Evolutionary conservation across 257 asterid genomes (phyloP), one percentile per base, ranked within the genome.

Genomic region (Primulina tabacum): DNA sequence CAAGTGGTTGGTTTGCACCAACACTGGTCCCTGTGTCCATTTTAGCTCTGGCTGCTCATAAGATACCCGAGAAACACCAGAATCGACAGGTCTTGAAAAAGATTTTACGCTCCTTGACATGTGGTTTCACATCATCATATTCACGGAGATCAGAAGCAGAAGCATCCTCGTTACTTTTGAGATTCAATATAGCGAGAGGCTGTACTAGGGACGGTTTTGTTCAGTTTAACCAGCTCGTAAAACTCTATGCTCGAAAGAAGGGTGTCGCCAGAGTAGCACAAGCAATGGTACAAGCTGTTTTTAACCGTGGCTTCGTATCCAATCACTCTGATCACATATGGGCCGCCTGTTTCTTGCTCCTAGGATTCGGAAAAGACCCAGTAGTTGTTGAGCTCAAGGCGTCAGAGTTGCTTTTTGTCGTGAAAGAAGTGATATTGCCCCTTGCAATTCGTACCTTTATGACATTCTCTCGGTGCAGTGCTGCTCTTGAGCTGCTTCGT

Each of bases 1-100:
- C 93, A 11, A 82, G 92, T 17, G 96, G 97, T 60, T 94, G 97
- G 97, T 94, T 91, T 17, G 99, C 96, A 63, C 96, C 97, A 0
- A 76, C 88, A 7, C 91, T 92, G 0, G 77, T 88, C 33, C 97
- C 92, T 0, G 65, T 85, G 34, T 57, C 87, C 66, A 71, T 89
- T 47, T 73, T 94, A 77, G 90, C 96, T 11, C 67, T 77, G 17
- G 96, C 99, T 8, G 99, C 97, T 1, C 78, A 85, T 53, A 88
- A 88, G 75, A 80, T 91, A 74, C 97, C 96, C 0, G 95, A 89
- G 81, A 91, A 94, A 59, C 92, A 78, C 67, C 93, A 71, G 20
- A 87, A 76, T 2, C 74, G 68, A 33, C 79, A 71, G 69, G 38
- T 81, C 35, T 94, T 95, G 95, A 84, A 81, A 69, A 89, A 79